Evolutionary conservation across 2,329 filamentous ascomycete species (phyloP).

Genomic region (Tricladium varicosporioides): DNA sequence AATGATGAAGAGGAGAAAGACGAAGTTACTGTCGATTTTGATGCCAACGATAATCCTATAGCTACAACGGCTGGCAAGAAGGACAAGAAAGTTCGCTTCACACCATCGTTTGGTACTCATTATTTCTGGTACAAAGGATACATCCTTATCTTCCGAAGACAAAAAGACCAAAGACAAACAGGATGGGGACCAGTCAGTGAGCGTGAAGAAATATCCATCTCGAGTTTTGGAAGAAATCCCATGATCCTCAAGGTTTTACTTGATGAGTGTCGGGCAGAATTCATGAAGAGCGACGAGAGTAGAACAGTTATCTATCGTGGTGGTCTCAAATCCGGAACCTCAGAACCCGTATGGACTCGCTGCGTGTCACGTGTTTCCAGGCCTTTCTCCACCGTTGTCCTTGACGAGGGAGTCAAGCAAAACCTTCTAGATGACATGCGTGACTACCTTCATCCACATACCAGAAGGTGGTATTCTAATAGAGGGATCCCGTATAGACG

Average conservation of each 20-base stretch:
- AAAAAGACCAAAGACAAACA: conserved; percentile 45
- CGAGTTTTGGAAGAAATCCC: conserved; percentile 61
- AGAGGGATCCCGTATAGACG: conserved; percentile 82
- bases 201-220: conserved; percentile 58
- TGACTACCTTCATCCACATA: conserved; percentile 61
- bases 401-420: conserved; percentile 59
- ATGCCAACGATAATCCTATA: conserved; percentile 26
- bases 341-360: conserved; percentile 56
- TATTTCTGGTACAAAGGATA: conserved; percentile 65
- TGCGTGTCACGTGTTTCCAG: conserved; percentile 58
- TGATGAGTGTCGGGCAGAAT: conserved; percentile 53
- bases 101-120: conserved; percentile 64
- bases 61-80: conserved; percentile 37
- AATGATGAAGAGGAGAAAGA: conserved; percentile 47
- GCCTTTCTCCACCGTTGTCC: conserved; percentile 64
- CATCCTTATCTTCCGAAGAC: conserved; percentile 56
- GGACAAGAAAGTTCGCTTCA: conserved; percentile 50
- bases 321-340: conserved; percentile 39
- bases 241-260: conserved; percentile 60
- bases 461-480: conserved; percentile 76
- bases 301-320: conserved; percentile 67
- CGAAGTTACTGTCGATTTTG: conserved; percentile 26
- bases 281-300: conserved; percentile 55
- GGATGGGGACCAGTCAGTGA: conserved; percentile 44
- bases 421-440: conserved; percentile 58